phyloP scores from a whole-genome alignment of 169 alveolate species.

The Plasmodium billcollinsi region DNA sequence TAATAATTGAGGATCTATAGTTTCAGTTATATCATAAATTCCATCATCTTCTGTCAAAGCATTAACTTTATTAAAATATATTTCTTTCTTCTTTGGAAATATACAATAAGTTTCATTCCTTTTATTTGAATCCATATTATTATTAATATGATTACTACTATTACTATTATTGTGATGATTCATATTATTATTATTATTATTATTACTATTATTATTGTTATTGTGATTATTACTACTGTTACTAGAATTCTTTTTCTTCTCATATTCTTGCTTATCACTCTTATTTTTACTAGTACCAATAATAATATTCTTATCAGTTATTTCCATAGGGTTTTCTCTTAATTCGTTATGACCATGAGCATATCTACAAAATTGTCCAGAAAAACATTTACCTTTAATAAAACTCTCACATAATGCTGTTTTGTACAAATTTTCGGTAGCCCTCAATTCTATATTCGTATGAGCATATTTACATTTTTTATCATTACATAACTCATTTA shows the following conservation, averaged over 20 bases:
- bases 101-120: slow-evolving; percentile 49
- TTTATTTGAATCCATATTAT: slow-evolving; percentile 2
- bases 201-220: no score
- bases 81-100: slow-evolving; percentile 50
- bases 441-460: slow-evolving; percentile 79
- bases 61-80: slow-evolving; percentile 26
- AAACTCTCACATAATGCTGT: slow-evolving; percentile 82
- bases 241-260: slow-evolving; percentile 17
- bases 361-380: slow-evolving; percentile 83
- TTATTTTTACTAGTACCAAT: slow-evolving; percentile 65
- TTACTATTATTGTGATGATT: background rate
- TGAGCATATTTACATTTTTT: slow-evolving; percentile 83
- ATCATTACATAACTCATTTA: slow-evolving; percentile 74
- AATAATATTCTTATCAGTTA: slow-evolving; percentile 71
- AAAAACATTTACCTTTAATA: slow-evolving; percentile 81
- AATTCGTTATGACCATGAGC: slow-evolving; percentile 80
- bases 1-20: slow-evolving; percentile 13
- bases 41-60: slow-evolving; percentile 39
- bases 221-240: background rate
- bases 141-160: background rate
- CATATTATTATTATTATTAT: slow-evolving; percentile 4
- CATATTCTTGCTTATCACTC: slow-evolving; percentile 37
- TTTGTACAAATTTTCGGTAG: slow-evolving; percentile 82
- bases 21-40: slow-evolving; percentile 14
- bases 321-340: slow-evolving; percentile 82